phyloP scores from a whole-genome alignment of 1,284 basidiomycete species.

The Vanrija humicola region DNA sequence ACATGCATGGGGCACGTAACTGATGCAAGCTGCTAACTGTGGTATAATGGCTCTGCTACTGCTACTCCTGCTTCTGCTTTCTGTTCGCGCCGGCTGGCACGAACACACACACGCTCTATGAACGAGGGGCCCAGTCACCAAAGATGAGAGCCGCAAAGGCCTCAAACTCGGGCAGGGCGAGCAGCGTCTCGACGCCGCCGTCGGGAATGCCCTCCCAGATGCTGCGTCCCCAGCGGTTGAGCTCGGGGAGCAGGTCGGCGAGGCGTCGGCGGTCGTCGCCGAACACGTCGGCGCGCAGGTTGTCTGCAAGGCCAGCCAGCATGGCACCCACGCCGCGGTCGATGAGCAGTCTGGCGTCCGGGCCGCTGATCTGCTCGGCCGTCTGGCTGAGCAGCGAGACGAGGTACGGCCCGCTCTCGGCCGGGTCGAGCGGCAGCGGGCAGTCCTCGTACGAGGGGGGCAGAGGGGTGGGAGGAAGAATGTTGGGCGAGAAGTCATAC shows the following conservation, averaged over 20 bases:
- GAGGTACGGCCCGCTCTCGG: constrained; percentile 29
- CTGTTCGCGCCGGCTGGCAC: too few relatives aligned
- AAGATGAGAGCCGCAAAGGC: constrained; percentile 46
- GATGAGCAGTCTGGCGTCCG: constrained; percentile 41
- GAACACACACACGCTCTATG: neutral
- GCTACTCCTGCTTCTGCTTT: too few relatives aligned
- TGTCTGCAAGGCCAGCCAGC: constrained; percentile 22
- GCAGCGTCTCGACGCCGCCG: constrained; percentile 39
- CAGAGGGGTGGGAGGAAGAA: constrained; percentile 34
- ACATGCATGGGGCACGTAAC: too few relatives aligned
- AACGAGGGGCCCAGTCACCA: constrained; percentile 45
- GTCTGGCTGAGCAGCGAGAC: constrained; percentile 36
- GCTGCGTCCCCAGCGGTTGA: constrained; percentile 41
- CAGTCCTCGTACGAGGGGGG: constrained; percentile 13
- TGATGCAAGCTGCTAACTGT: too few relatives aligned
- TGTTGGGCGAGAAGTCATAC: constrained; percentile 37
- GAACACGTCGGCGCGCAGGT: constrained; percentile 14
- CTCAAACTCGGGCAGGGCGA: constrained; percentile 40
- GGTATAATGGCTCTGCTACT: too few relatives aligned
- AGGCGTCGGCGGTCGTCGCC: constrained; percentile 7
- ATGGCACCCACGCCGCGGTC: constrained; percentile 38
- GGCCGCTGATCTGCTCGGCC: constrained; percentile 30
- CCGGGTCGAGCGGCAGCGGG: constrained; percentile 20
- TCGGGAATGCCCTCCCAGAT: constrained; percentile 48
- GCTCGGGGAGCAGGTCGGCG: constrained; percentile 42